phyloP scores from a whole-genome alignment of 228 moss, liverwort and hornwort genomes.

The Sphagnum fallax region DNA sequence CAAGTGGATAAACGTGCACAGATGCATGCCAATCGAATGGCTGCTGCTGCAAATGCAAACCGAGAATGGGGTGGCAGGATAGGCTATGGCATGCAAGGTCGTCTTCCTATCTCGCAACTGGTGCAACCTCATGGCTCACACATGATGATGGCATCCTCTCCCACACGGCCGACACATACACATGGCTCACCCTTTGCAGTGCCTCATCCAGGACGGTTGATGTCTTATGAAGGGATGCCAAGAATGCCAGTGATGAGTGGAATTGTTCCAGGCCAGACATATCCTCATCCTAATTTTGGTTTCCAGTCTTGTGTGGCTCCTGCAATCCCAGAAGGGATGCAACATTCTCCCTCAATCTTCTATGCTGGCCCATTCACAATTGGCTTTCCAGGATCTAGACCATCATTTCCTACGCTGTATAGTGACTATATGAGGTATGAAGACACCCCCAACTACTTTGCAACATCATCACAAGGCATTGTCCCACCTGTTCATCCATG shows the following conservation, averaged over 20 bases:
- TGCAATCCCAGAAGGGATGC: slow-evolving; percentile 13
- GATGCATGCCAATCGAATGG: slow-evolving; percentile 72
- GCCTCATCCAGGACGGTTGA: slow-evolving; percentile 3
- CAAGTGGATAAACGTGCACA: slow-evolving; percentile 89
- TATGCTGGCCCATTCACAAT: slow-evolving; percentile 46
- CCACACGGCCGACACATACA: slow-evolving; percentile 24
- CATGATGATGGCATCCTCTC: slow-evolving; percentile 45
- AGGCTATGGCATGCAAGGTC: slow-evolving; percentile 31
- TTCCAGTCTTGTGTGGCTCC: neutral
- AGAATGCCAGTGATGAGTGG: slow-evolving; percentile 33
- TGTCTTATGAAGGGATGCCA: slow-evolving; percentile 30
- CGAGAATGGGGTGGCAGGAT: slow-evolving; percentile 37
- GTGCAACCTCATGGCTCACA: slow-evolving; percentile 34
- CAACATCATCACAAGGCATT: slow-evolving; percentile 34
- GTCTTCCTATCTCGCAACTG: slow-evolving; percentile 35
- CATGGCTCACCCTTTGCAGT: slow-evolving; percentile 9
- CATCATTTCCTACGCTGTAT: slow-evolving; percentile 21
- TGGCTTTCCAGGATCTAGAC: slow-evolving; percentile 43
- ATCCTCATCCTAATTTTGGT: neutral
- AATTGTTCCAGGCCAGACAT: slow-evolving; percentile 20
- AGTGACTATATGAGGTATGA: slow-evolving; percentile 34
- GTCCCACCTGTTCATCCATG: slow-evolving; percentile 6
- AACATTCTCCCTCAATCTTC: slow-evolving; percentile 39
- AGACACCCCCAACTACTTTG: slow-evolving; percentile 28
- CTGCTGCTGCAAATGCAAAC: slow-evolving; percentile 57